phyloP scores from a whole-genome alignment of 2,329 filamentous ascomycete genomes.

The Cladosporium oxysporum region DNA sequence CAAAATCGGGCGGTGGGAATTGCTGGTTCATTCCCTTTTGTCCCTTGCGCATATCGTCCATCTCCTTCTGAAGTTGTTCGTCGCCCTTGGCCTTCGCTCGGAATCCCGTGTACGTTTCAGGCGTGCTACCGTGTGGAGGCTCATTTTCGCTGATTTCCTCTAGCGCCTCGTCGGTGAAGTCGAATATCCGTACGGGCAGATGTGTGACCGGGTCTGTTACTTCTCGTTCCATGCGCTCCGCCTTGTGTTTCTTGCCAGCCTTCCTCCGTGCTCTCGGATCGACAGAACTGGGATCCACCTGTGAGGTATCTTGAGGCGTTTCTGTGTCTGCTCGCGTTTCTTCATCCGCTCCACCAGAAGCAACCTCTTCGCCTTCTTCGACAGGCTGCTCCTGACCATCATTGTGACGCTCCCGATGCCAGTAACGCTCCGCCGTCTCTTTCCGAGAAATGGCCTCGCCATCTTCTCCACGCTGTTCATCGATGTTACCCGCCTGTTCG shows the following conservation, averaged over 20 bases:
- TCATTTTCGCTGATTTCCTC: conserved; percentile 50
- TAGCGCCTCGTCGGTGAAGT: conserved; percentile 66
- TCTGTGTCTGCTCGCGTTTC: conserved; percentile 24
- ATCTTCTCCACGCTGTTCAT: conserved; percentile 33
- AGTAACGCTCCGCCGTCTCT: conserved; percentile 31
- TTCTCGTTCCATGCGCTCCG: conserved; percentile 54
- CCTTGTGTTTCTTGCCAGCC: conserved; percentile 50
- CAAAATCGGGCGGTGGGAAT: conserved; percentile 57
- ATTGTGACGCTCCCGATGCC: conserved; percentile 23
- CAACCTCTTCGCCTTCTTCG: conserved; percentile 15
- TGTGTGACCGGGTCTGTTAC: conserved; percentile 75
- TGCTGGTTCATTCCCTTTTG: conserved; percentile 51
- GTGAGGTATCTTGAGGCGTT: conserved; percentile 47
- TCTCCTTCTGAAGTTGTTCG: conserved; percentile 47
- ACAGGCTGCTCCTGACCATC: conserved; percentile 22
- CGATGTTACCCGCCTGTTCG: conserved; percentile 36
- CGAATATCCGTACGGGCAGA: conserved; percentile 67
- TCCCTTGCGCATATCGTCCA: conserved; percentile 42
- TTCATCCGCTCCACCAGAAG: background rate
- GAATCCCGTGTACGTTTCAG: conserved; percentile 47
- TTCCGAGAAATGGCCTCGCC: conserved; percentile 35
- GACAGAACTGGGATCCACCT: conserved; percentile 38
- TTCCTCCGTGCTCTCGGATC: conserved; percentile 46
- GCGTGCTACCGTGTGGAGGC: conserved; percentile 42
- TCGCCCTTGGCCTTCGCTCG: conserved; percentile 48